Conservation (phyloP, 257 asterid genomes). For the Lantana camara region DNA sequence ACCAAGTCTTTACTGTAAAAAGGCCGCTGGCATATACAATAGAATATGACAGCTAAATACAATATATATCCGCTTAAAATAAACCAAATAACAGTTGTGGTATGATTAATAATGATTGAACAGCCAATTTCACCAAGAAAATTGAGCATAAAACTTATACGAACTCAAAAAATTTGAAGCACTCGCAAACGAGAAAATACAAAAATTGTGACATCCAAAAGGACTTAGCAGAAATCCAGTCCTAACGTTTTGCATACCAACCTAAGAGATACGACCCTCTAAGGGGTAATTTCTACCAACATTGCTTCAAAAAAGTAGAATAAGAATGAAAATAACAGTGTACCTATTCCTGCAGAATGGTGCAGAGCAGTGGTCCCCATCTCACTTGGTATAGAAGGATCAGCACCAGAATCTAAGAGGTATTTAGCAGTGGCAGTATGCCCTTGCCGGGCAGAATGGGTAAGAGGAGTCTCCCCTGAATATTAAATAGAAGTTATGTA, state of each 20-base stretch:
- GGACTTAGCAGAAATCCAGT: not conserved
- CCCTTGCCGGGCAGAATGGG: constrained; percentile 91
- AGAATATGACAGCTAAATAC: not conserved
- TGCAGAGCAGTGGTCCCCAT: constrained; percentile 88
- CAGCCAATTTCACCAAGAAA: not conserved
- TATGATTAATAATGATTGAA: not conserved
- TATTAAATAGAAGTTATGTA: constrained; percentile 11
- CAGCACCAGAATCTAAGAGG: constrained; percentile 75
- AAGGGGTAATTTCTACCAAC: not conserved
- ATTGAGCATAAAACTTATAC: too few species aligned
- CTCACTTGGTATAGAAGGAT: constrained; percentile 83
- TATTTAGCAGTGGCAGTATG: constrained; percentile 75
- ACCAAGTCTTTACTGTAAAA: not conserved
- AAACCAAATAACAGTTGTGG: not conserved
- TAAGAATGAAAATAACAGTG: constrained; percentile 14
- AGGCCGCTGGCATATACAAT: not conserved
- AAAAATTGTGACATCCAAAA: not conserved
- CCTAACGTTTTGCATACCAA: not conserved
- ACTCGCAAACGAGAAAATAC: not conserved
- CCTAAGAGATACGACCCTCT: not conserved
- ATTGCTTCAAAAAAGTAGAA: constrained; percentile 4
- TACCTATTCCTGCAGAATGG: constrained; percentile 88
- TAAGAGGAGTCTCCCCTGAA: constrained; percentile 88
- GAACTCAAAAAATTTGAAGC: not conserved
- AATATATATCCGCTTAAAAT: not conserved